phyloP scores from a whole-genome alignment of 1,284 basidiomycete species.

The Pseudozyma pruni region DNA sequence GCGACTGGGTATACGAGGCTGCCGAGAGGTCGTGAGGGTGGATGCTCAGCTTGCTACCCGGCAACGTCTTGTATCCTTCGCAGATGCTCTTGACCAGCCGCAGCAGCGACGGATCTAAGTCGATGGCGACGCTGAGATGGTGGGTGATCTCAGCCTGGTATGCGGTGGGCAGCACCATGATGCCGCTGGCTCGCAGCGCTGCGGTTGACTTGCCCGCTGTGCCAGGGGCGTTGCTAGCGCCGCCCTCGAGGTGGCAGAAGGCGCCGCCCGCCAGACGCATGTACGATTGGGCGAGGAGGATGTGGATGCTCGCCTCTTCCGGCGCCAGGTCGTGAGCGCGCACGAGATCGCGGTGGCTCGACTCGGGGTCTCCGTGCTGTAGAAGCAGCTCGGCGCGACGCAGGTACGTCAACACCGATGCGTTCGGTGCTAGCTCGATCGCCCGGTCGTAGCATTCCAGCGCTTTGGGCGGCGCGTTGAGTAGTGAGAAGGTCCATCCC shows the following conservation, averaged over 20 bases:
- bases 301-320: slow-evolving; percentile 61
- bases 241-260: slow-evolving; percentile 50
- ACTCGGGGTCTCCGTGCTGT: slow-evolving; percentile 28
- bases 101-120: slow-evolving; percentile 52
- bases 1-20: slow-evolving; percentile 18
- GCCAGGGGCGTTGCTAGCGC: background rate
- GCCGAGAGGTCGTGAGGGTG: slow-evolving; percentile 15
- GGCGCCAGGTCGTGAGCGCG: slow-evolving; percentile 55
- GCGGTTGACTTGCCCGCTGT: slow-evolving; percentile 7
- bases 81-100: slow-evolving; percentile 51
- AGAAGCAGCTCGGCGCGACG: slow-evolving; percentile 32
- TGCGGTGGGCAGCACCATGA: slow-evolving; percentile 25
- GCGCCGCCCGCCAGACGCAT: slow-evolving; percentile 62
- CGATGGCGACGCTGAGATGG: slow-evolving; percentile 57
- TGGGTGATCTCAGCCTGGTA: slow-evolving; percentile 58
- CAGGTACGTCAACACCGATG: slow-evolving; percentile 40
- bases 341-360: slow-evolving; percentile 59
- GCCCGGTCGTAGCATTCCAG: slow-evolving; percentile 42
- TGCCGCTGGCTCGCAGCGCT: slow-evolving; percentile 15
- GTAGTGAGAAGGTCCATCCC: slow-evolving; percentile 50
- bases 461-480: slow-evolving; percentile 31
- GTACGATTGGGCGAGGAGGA: slow-evolving; percentile 64
- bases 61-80: slow-evolving; percentile 45
- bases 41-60: slow-evolving; percentile 25
- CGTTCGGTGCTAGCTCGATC: slow-evolving; percentile 22